These are phyloP conservation scores for Calonectria hawksworthii DNA, from an alignment of 2,329 filamentous ascomycete genomes.

Conservation along the genomic window DNA sequence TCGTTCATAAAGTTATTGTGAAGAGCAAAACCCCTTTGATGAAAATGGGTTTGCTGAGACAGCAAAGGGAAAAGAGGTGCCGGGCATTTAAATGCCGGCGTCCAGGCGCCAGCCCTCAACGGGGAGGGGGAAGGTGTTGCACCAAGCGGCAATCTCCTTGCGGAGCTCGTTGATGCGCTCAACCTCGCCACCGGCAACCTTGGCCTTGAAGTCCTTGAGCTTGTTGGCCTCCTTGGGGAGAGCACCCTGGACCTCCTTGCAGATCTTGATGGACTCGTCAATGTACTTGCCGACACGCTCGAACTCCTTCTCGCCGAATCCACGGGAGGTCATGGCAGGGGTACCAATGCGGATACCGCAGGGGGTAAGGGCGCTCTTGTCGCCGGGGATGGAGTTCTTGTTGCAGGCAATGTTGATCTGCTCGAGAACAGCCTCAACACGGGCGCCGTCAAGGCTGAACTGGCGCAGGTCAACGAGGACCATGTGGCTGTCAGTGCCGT, in stretches of 20 bases:
- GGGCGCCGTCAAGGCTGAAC: constrained; percentile 88
- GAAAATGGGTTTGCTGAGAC: constrained; percentile 23
- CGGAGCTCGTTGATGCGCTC: constrained; percentile 91
- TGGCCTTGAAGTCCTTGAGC: constrained; percentile 99
- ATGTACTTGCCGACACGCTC: constrained; percentile 92
- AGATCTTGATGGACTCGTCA: constrained; percentile 88
- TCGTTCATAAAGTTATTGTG: constrained; percentile 8
- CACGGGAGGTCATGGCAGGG: constrained; percentile 96
- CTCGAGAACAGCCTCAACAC: constrained; percentile 95
- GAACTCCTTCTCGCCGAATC: constrained; percentile 94
- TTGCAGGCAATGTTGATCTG: constrained; percentile 99
- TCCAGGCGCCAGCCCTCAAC: constrained; percentile 79
- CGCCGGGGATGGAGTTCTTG: constrained; percentile 98
- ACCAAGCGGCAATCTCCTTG: constrained; percentile 92
- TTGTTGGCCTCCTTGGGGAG: constrained; percentile 98
- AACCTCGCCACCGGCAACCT: constrained; percentile 82
- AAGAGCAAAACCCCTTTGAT: constrained; percentile 23
- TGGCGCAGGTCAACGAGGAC: constrained; percentile 95
- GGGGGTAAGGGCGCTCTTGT: constrained; percentile 96
- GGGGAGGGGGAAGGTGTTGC: constrained; percentile 91
- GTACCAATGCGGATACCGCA: constrained; percentile 96
- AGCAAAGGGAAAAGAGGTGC: neutral
- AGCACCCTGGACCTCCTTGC: constrained; percentile 85
- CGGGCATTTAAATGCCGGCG: constrained; percentile 65
- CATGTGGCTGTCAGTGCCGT: constrained; percentile 98